These are phyloP conservation scores for Acorus gramineus DNA, from an alignment of 106 monocot genomes.

Conservation along the genomic window DNA sequence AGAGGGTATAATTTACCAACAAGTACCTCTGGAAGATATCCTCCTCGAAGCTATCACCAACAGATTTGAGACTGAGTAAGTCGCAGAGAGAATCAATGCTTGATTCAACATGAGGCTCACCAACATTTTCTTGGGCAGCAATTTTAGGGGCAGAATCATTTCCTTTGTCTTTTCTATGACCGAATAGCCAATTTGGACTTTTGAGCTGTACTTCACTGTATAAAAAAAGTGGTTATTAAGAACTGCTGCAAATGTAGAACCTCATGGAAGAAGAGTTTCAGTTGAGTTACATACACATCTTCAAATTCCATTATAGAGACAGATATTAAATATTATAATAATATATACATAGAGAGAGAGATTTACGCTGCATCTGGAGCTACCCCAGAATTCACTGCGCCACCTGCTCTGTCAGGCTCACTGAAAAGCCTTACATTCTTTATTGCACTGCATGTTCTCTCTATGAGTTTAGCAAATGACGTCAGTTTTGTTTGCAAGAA, in stretches of 20 bases:
- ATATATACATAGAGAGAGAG: background rate
- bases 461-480: conserved; percentile 79
- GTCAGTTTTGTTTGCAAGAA: conserved; percentile 75
- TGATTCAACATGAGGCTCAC: conserved; percentile 13
- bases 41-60: conserved; percentile 35
- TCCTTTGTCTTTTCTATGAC: conserved; percentile 81
- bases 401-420: conserved; percentile 57
- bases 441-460: conserved; percentile 64
- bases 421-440: conserved; percentile 76
- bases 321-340: too few species aligned
- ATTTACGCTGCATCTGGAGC: conserved; percentile 97
- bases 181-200: conserved; percentile 96
- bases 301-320: background rate
- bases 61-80: conserved; percentile 37
- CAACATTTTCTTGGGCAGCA: conserved; percentile 20
- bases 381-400: conserved; percentile 54
- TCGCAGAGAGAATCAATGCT: conserved; percentile 22
- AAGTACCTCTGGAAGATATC: conserved; percentile 50
- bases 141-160: conserved; percentile 25
- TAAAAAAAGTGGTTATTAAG: background rate
- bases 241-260: background rate
- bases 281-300: background rate
- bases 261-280: background rate
- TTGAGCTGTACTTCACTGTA: conserved; percentile 96
- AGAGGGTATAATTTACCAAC: background rate